These are phyloP conservation scores for Fremontodendron californicum DNA, from an alignment of 345 rosid species.

Conservation along the genomic window DNA sequence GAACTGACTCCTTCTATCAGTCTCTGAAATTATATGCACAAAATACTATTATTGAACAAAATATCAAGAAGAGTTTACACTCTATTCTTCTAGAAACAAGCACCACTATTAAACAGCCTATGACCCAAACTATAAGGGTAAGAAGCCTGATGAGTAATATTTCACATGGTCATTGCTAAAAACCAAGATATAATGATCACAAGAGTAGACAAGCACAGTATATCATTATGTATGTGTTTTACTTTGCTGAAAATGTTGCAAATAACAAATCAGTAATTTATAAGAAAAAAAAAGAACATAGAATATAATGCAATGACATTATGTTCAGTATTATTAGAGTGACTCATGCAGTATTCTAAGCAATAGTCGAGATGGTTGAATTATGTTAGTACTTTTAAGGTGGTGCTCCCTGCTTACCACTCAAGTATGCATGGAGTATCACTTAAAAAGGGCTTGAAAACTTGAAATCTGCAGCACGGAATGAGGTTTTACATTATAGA, in stretches of 20 bases:
- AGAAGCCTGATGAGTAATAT: neutral
- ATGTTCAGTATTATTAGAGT: neutral
- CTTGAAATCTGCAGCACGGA: neutral
- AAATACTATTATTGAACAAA: neutral
- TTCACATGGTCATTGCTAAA: neutral
- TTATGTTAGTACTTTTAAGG: neutral
- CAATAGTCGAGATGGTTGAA: neutral
- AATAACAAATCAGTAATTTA: neutral
- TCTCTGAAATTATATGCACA: conserved; percentile 43
- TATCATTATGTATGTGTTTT: neutral
- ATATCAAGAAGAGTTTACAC: too few species aligned
- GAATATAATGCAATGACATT: neutral
- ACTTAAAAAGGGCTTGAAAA: neutral
- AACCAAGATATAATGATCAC: neutral
- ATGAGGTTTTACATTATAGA: neutral
- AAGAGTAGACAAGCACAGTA: neutral
- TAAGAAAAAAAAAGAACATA: neutral
- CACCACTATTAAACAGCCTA: neutral
- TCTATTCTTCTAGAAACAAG: neutral
- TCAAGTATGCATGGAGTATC: neutral
- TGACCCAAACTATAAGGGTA: neutral
- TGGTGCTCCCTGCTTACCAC: neutral
- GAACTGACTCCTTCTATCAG: conserved; percentile 53
- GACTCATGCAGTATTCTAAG: neutral
- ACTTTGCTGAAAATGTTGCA: too few species aligned